phyloP scores from a whole-genome alignment of 2,329 filamentous ascomycete species.

The Phialophora tarda region DNA sequence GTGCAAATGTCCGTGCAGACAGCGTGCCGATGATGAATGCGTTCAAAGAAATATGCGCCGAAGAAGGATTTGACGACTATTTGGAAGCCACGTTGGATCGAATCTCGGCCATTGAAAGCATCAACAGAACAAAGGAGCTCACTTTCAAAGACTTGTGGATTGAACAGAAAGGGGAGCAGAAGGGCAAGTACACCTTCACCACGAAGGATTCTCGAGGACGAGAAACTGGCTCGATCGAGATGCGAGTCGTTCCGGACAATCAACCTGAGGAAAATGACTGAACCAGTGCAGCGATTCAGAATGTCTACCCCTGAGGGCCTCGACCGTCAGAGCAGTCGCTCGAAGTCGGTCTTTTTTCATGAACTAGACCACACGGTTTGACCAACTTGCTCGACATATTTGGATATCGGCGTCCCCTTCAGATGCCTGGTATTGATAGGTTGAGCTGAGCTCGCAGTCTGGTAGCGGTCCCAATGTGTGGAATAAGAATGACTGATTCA shows the following conservation, averaged over 20 bases:
- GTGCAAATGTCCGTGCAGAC: constrained; percentile 85
- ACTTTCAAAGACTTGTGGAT: constrained; percentile 94
- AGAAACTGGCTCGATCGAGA: constrained; percentile 54
- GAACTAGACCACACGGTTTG: not conserved
- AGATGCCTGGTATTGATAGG: not conserved
- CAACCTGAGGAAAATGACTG: constrained; percentile 26
- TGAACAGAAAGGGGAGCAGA: constrained; percentile 49
- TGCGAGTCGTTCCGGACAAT: constrained; percentile 34
- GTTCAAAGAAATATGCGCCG: constrained; percentile 79
- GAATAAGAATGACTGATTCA: too few relatives aligned
- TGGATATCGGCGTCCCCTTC: not conserved
- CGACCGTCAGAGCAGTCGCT: not conserved
- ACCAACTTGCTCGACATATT: not conserved
- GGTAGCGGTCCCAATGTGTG: too few relatives aligned
- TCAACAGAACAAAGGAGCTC: constrained; percentile 90
- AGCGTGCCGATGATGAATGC: constrained; percentile 96
- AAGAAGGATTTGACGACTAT: constrained; percentile 79
- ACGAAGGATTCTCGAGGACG: constrained; percentile 55
- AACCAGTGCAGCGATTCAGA: constrained; percentile 5
- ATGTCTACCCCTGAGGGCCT: not conserved
- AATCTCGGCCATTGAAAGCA: constrained; percentile 89
- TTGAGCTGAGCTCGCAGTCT: not conserved
- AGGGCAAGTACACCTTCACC: constrained; percentile 74
- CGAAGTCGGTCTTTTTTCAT: not conserved
- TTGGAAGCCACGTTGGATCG: constrained; percentile 81